phyloP scores from a whole-genome alignment of 148 eudicot species.

The Nepenthes mirabilis region DNA sequence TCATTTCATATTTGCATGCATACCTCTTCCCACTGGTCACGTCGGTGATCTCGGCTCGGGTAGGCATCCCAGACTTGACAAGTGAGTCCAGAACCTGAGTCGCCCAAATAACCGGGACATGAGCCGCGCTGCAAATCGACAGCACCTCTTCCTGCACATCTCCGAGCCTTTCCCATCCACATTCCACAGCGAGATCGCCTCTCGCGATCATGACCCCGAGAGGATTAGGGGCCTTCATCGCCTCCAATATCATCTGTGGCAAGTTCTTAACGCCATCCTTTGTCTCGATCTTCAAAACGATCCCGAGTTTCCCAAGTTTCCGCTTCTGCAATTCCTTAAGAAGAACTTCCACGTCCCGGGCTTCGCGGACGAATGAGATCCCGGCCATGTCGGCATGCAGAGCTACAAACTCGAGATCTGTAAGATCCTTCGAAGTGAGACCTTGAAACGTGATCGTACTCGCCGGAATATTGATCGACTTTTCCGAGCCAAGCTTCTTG shows the following conservation, averaged over 20 bases:
- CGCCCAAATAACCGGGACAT: no score
- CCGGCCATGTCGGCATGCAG: constrained; percentile 57
- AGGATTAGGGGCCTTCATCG: constrained; percentile 44
- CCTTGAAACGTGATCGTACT: constrained; percentile 41
- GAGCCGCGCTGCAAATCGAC: constrained; percentile 39
- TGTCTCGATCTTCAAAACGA: no score
- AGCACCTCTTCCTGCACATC: constrained; percentile 44
- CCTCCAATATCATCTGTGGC: constrained; percentile 35
- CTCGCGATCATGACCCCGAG: constrained; percentile 59
- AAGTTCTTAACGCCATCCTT: constrained; percentile 34
- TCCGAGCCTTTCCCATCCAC: constrained; percentile 18
- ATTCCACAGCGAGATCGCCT: constrained; percentile 39
- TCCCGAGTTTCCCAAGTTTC: no score
- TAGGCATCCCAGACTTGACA: no score
- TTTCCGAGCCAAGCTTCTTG: no score
- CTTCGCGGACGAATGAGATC: constrained; percentile 39
- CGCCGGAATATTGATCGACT: constrained; percentile 22
- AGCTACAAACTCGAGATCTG: constrained; percentile 48
- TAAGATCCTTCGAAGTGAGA: constrained; percentile 46
- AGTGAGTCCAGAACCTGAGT: no score
- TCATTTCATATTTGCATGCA: no score
- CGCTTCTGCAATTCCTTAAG: no score
- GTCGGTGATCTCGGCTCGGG: no score
- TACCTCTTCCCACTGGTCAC: no score
- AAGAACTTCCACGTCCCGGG: background rate